Percentiles rank a stretch among this genome's conserved stretches.
These are phyloP conservation scores for Podaxis carcinomalis DNA, from an alignment of 768 basidiomycete species.

Conservation along the genomic window DNA sequence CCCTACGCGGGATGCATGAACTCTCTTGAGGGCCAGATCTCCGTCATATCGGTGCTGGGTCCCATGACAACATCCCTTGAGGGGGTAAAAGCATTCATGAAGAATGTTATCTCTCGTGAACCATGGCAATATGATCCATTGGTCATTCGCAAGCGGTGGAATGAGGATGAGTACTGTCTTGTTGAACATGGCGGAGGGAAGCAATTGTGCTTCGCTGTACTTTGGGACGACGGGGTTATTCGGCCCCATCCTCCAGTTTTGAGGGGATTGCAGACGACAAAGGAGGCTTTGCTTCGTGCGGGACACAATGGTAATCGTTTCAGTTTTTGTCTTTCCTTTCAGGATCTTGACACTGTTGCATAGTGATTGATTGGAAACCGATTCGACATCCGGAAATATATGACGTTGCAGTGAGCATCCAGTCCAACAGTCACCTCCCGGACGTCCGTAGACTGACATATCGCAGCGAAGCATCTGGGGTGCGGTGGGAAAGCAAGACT, in stretches of 20 bases:
- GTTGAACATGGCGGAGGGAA: constrained; percentile 52
- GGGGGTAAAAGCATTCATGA: constrained; percentile 64
- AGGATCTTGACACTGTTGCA: background rate
- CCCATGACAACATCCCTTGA: constrained; percentile 57
- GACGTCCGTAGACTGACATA: background rate
- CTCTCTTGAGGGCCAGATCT: constrained; percentile 68
- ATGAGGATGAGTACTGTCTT: constrained; percentile 54
- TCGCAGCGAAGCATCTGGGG: constrained; percentile 36
- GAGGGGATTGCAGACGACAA: constrained; percentile 53
- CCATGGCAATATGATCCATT: constrained; percentile 70
- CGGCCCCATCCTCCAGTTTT: constrained; percentile 61
- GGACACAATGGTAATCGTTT: constrained; percentile 57
- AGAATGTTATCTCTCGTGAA: constrained; percentile 51
- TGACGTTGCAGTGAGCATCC: constrained; percentile 23
- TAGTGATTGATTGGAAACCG: constrained; percentile 71
- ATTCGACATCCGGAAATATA: constrained; percentile 46
- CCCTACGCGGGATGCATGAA: constrained; percentile 69
- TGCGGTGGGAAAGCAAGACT: constrained; percentile 48
- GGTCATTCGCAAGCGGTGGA: constrained; percentile 55
- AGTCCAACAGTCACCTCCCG: background rate
- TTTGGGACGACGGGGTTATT: constrained; percentile 64
- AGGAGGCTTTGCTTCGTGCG: constrained; percentile 50
- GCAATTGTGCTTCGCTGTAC: constrained; percentile 50
- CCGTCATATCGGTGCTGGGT: constrained; percentile 67
- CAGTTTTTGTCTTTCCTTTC: background rate